Evolutionary conservation across 495 filamentous ascomycete species (phyloP).

Genomic region (Lepidopterella palustris): DNA sequence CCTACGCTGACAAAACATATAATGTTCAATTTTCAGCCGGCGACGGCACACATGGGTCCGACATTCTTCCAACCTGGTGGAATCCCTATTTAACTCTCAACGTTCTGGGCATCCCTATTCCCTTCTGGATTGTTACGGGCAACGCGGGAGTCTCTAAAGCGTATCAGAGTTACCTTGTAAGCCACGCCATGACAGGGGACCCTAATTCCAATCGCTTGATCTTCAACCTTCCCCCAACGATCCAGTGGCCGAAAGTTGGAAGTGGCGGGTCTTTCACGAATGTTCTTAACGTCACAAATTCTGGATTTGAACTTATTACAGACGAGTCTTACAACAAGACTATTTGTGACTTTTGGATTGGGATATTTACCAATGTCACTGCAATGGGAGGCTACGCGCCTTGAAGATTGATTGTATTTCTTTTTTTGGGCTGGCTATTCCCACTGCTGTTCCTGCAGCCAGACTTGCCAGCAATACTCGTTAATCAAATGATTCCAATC

Average conservation of each 20-base stretch:
- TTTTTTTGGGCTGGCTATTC: no score
- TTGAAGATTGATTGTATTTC: no score
- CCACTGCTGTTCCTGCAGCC: no score
- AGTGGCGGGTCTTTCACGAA: background rate
- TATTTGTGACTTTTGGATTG: background rate
- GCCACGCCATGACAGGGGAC: background rate
- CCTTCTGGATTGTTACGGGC: background rate
- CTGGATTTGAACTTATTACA: background rate
- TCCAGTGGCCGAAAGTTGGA: background rate
- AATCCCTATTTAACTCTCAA: background rate
- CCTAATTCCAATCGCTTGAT: background rate
- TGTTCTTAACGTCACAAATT: background rate
- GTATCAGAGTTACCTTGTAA: background rate
- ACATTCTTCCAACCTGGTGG: background rate
- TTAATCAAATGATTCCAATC: no score
- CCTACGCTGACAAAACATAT: background rate
- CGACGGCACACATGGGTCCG: background rate
- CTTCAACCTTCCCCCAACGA: background rate
- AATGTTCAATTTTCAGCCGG: background rate
- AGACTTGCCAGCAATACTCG: no score
- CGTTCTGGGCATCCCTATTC: background rate
- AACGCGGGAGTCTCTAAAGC: background rate
- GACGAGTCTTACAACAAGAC: background rate
- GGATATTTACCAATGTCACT: background rate
- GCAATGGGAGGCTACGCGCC: background rate